These are phyloP conservation scores for Cercospora berteroae DNA, from an alignment of 2,329 filamentous ascomycete species.

Conservation along the genomic window DNA sequence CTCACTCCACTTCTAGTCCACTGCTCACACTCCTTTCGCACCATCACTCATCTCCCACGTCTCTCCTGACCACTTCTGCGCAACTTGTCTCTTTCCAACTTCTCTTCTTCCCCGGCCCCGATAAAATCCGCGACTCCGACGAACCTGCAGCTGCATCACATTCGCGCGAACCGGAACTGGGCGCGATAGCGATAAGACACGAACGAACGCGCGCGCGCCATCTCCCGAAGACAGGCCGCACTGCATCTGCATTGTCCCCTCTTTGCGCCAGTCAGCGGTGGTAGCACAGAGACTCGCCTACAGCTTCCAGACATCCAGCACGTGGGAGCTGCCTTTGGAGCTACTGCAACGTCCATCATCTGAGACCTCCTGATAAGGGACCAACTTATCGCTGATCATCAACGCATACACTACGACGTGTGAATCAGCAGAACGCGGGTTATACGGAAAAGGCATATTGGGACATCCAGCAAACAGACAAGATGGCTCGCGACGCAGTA, in stretches of 20 bases:
- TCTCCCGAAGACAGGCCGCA: background rate
- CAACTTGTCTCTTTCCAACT: background rate
- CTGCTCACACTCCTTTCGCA: background rate
- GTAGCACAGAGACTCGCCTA: background rate
- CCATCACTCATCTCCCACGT: background rate
- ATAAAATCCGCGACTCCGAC: background rate
- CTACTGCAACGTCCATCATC: background rate
- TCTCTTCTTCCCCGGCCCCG: background rate
- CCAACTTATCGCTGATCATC: background rate
- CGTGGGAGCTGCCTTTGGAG: background rate
- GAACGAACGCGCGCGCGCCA: background rate
- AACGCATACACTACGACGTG: background rate
- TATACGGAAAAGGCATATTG: background rate
- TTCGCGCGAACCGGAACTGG: background rate
- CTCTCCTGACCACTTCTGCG: background rate
- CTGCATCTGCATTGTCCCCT: background rate
- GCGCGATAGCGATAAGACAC: constrained; percentile 5
- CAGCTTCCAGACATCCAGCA: background rate
- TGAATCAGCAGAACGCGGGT: background rate
- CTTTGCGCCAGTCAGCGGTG: background rate
- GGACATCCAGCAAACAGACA: background rate
- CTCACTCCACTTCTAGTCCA: background rate
- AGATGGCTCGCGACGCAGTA: constrained; percentile 28
- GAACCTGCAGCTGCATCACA: background rate
- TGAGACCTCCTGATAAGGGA: constrained; percentile 1